Base-by-base conservation (phyloP, 257 asterid species). In the Rehmannia glutinosa region DNA sequence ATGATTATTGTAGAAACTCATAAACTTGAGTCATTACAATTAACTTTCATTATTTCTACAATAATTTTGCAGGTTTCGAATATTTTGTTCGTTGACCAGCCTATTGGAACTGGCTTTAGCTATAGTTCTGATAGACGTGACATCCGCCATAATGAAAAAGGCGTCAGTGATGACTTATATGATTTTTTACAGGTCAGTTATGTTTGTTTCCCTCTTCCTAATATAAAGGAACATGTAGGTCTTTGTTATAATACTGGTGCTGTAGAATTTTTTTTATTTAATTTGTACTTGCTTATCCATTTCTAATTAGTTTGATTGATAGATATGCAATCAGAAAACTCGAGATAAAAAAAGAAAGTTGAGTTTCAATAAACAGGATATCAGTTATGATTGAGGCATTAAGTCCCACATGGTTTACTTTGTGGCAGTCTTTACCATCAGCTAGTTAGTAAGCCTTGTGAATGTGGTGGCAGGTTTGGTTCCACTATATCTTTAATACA, bases 101-200 rank as follows among this genome's bases (percentile, higher is more conserved):
- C 99, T 76, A 67, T 79, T 75, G 99, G 99, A 63, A 94, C 99
- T 74, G 99, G 99, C 68, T 94, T 91, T 74, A 94, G 98, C 82
- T 94, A 88, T 60, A 91, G 86, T 72, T 71, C 93, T 62, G 95
- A 94, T 73, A 81, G 64, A 8, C 96, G 88, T 41, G 99, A 94
- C 81, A 75, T 91, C 66, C 92, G 96, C 67, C 97, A 91, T 72
- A 62, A 82, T 50, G 99, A 94, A 76, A 70, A 78, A 58, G 97
- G 90, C 66, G 97, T 94, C 75, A 87, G 98, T 77, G 80, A 91
- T 73, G 97, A 94, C 75, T 78, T 94, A 58, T 94, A 94, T 52
- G 98, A 94, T 82, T 94, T 94, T 69, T 24, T 91, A 39, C 98
- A 91, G 99, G 99, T 91, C 24, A 51, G 80, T 69, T 68, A 51